Base-by-base conservation (phyloP, 306 rosid species). In the Gillenia trifoliata region DNA sequence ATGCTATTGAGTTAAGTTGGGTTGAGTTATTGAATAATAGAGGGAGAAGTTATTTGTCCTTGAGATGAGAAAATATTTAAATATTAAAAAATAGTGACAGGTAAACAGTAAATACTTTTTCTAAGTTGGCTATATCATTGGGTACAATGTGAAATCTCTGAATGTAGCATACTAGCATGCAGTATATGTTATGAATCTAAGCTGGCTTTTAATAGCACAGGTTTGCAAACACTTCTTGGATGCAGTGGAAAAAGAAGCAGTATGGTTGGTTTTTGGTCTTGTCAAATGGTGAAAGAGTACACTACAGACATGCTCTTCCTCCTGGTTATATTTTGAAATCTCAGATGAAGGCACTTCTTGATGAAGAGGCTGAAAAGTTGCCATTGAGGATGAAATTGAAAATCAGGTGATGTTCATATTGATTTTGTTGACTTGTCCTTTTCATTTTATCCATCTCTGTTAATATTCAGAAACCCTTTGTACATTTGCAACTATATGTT, bases 241-340 rank as follows among this genome's bases (percentile, higher is more conserved):
- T 0, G 98, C 99, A 30, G 99, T 95, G 31, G 99, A 95, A 84
- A 68, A 95, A 89, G 87, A 95, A 95, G 78, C 99, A 90, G 72
- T 92, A 95, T 74, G 99, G 99, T 69, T 92, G 99, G 99, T 89
- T 94, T n/a, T 72, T 90, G 99, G 99, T 79, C 3, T 59, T 92
- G 98, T 78, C 97, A 28, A 95, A 92, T 78, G 98, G 98, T 78
- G 93, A 89, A 88, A 83, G 93, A 86, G 43, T 95, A 98, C 96
- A 90, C 73, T 94, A 94, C 78, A 90, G 97, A 78, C 99, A 94
- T 85, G 99, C 99, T 68, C 98, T 95, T 74, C 98, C 98, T 33
- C 89, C 98, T 5, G 99, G 99, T 65, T 95, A 92, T 83, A 9
- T 92, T 75, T 87, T 95, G 55, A 95, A 95, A 81, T 95, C 99